Percentiles rank a stretch among this genome's conserved stretches.
Conservation (phyloP, 208 protist species). For the Crithidia sp. region DNA sequence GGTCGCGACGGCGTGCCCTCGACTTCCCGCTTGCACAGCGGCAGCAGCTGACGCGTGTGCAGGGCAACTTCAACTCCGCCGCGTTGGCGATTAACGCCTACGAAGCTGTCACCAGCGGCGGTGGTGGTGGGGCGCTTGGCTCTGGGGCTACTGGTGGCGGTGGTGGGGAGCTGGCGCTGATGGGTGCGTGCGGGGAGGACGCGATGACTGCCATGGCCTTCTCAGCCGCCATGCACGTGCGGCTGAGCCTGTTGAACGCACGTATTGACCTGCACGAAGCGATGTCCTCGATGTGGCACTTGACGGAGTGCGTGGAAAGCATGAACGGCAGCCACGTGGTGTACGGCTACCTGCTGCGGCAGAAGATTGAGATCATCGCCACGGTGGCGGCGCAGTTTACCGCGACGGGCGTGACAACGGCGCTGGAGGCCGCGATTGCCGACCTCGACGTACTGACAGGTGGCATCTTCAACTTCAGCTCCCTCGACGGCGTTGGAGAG, state of each 20-base stretch:
- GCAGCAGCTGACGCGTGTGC: not conserved
- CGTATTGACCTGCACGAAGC: slow-evolving; percentile 42
- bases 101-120: not conserved
- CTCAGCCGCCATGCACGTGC: slow-evolving; percentile 24
- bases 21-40: slow-evolving; percentile 15
- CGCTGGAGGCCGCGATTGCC: slow-evolving; percentile 38
- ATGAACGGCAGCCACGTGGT: slow-evolving; percentile 41
- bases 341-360: slow-evolving; percentile 37
- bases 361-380: slow-evolving; percentile 40
- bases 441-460: slow-evolving; percentile 47
- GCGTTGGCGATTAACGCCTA: not conserved
- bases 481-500: not conserved
- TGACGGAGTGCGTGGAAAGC: slow-evolving; percentile 37
- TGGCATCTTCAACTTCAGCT: slow-evolving; percentile 32
- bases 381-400: slow-evolving; percentile 40
- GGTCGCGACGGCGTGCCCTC: slow-evolving; percentile 5
- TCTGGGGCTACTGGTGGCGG: not conserved
- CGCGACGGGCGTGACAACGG: slow-evolving; percentile 32
- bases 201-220: slow-evolving; percentile 29
- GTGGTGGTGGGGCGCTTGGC: not conserved
- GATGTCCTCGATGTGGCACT: slow-evolving; percentile 44
- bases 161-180: not conserved
- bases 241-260: slow-evolving; percentile 44
- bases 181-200: slow-evolving; percentile 25
- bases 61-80: not conserved